Base-by-base conservation (phyloP, 768 basidiomycete species). In the Chalciporus pseudorubinellus region DNA sequence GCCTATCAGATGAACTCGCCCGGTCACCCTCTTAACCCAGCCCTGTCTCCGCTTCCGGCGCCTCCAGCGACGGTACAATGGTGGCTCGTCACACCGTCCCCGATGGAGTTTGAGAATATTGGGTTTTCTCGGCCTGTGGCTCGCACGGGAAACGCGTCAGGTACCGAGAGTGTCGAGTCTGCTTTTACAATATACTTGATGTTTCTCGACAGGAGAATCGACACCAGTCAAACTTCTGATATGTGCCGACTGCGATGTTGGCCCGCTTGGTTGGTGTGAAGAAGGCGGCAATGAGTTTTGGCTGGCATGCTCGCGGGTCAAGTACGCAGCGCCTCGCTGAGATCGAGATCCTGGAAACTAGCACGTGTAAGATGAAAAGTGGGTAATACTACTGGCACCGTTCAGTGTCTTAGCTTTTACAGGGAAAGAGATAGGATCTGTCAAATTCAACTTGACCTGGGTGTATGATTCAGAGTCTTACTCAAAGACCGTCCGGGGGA, bases 51-150 rank as follows among this genome's bases (percentile, higher is more conserved):
- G 12, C 74, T 92, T 6, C 86, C 87, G 6, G 52, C 68, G 4
- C 78, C 84, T 6, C 77, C 82, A 7, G 73, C 74, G 34, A 75
- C 74, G 6, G 72, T 75, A 6, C 75, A 80, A 11, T 92, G 89
- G 87, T 93, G 91, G 90, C 72, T 88, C 10, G 71, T 92, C 44
- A 77, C 78, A 8, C 85, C 88, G 4, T 85, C 82, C 16, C 81
- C 89, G 0, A 90, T 93, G 87, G 72, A 72, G 29, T 95, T 95
- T 58, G 92, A 95, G 64, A 95, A 95, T 60, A 82, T 94, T 22
- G 89, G 87, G 13, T 92, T 93, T 61, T 85, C 91, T 6, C 77
- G 76, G 39, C 67, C 81, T 0, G 76, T 88, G 2, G 69, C 68
- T n/a, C 63, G 72, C 10, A 57, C 72, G 20, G 65, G 70, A 57